Evolutionary conservation across 78 protist genomes (phyloP), one percentile per base, ranked within the genome.

Genomic region (Polysphondylium violaceum): DNA sequence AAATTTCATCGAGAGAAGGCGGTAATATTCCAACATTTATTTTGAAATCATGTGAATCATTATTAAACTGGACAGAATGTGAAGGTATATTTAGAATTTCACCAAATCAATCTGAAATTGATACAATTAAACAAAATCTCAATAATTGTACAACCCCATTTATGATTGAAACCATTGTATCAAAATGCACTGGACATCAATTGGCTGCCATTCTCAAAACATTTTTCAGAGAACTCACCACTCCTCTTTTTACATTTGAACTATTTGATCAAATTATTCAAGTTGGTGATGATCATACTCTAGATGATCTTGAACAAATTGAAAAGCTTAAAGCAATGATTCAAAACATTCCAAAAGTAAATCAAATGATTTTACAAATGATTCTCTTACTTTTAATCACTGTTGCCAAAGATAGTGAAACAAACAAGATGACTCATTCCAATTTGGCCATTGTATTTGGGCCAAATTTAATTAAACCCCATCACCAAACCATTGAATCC

Each of bases 371-470:
- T 0, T 25, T 83, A 21, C 91, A 83, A 83, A 21, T 43, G n/a
- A 16, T 83, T 11, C 50, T 83, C 12, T 12, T 36, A 19, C 3
- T 83, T 21, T 56, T 83, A 35, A 16, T 29, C 0, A 12, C 7
- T 0, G 59, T 83, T 33, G 71, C 67, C 4, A 27, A 19, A 17
- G 58, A 29, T 21, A 55, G 73, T 31, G 79, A 83, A 29, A 36
- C 3, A 0, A 88, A 88, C 44, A 88, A 88, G 38, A 88, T 88
- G 94, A 76, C 7, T 31, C 65, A 76, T 19, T 56, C 86, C n/a
- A 88, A 88, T 38, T 29, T 88, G 0, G 67, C 89, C 58, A 88
- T 88, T 44, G 94, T 88, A n/a, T 76, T 88, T 29, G 86, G 78
- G 16, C 94, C 94, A 21, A 88, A 88, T 53, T 71, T 88, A 3